A percentile compares a stretch with the other conserved stretches of the same genome.
Conservation (phyloP, 2,329 filamentous ascomycete species). For the Camillea tinctor region DNA sequence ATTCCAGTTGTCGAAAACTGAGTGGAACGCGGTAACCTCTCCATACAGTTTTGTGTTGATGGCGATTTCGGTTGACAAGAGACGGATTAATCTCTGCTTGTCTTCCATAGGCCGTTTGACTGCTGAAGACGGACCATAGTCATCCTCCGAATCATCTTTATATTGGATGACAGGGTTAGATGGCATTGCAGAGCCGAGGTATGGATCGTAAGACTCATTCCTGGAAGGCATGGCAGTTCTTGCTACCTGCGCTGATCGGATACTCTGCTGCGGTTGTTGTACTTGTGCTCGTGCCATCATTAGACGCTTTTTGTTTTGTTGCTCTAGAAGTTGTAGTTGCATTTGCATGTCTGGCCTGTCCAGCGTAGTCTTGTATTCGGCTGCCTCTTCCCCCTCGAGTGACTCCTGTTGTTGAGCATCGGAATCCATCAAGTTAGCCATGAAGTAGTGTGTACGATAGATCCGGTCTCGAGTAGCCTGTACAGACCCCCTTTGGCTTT, state of each 20-base stretch:
- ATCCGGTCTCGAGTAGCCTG: constrained; percentile 31
- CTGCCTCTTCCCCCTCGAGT: constrained; percentile 40
- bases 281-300: not conserved
- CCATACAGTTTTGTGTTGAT: constrained; percentile 45
- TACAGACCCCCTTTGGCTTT: constrained; percentile 18
- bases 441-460: constrained; percentile 43
- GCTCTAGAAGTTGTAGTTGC: not conserved
- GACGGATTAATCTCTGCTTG: constrained; percentile 49
- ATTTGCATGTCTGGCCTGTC: not conserved
- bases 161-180: too few relatives aligned
- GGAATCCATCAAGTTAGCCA: constrained; percentile 41
- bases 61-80: constrained; percentile 46
- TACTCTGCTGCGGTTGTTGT: not conserved
- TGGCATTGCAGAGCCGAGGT: constrained; percentile 7
- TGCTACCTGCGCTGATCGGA: not conserved
- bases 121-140: constrained; percentile 5
- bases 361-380: constrained; percentile 25
- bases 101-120: constrained; percentile 38
- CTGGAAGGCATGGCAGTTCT: not conserved
- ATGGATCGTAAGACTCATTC: too few relatives aligned
- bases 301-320: not conserved
- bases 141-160: constrained; percentile 14
- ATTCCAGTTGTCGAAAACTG: constrained; percentile 45
- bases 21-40: constrained; percentile 45
- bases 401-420: constrained; percentile 23